Evolutionary conservation across 768 basidiomycete genomes (phyloP).

Genomic region (Pleurotus cornucopiae): DNA sequence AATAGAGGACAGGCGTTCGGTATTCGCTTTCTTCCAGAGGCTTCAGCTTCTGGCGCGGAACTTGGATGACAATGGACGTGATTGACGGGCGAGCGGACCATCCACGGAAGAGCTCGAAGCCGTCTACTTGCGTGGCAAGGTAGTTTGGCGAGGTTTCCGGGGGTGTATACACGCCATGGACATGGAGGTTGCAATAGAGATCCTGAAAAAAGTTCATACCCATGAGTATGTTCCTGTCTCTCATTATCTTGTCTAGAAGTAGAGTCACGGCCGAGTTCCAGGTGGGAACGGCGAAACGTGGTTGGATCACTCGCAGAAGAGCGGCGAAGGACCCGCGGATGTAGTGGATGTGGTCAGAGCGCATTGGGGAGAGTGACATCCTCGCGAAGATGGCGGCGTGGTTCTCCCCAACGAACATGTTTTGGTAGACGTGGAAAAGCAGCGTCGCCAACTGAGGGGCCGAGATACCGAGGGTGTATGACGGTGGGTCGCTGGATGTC

Average conservation of each 20-base stretch:
- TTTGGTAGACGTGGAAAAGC: conserved; percentile 34
- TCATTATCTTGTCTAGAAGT: conserved; percentile 18
- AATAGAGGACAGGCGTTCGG: conserved; percentile 23
- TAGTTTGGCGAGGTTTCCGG: not conserved
- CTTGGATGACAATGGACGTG: conserved; percentile 29
- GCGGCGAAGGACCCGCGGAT: conserved; percentile 26
- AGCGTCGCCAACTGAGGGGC: conserved; percentile 26
- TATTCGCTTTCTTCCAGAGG: conserved; percentile 20
- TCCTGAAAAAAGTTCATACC: conserved; percentile 34
- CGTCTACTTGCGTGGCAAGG: not conserved
- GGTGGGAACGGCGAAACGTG: conserved; percentile 12
- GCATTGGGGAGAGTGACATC: conserved; percentile 5
- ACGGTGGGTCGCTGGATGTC: not conserved
- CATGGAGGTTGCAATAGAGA: conserved; percentile 30
- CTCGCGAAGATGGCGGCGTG: conserved; percentile 7
- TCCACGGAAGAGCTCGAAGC: conserved; percentile 21
- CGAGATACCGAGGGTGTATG: conserved; percentile 13
- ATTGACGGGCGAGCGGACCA: conserved; percentile 32
- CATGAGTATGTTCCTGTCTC: conserved; percentile 22
- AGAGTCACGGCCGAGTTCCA: conserved; percentile 27
- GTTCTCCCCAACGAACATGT: conserved; percentile 33
- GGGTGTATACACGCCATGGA: conserved; percentile 22
- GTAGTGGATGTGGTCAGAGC: conserved; percentile 22
- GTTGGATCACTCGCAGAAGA: conserved; percentile 22
- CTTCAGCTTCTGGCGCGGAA: conserved; percentile 28